Evolutionary conservation across 2,329 filamentous ascomycete genomes (phyloP).

Genomic region (Pyrenophora graminea): DNA sequence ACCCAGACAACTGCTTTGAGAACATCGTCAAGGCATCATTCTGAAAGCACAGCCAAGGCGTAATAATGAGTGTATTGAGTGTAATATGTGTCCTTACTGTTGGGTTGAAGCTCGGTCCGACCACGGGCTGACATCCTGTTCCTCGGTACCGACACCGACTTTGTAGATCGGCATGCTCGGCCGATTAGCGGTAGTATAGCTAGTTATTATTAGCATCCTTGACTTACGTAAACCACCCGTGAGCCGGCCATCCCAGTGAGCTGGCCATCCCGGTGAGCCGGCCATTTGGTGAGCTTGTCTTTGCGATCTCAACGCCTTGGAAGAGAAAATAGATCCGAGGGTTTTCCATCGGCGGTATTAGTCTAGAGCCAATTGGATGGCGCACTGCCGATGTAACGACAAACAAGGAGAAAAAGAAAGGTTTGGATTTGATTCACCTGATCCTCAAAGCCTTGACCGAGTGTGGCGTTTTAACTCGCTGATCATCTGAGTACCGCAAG

Average conservation of each 20-base stretch:
- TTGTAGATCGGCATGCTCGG: conserved; percentile 3
- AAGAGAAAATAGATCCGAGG: background rate
- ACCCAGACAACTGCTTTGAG: background rate
- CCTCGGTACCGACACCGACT: background rate
- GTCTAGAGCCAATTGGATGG: background rate
- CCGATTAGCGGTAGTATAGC: conserved; percentile 1
- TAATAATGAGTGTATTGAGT: background rate
- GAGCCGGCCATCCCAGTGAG: no score
- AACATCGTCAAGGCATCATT: background rate
- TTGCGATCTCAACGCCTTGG: background rate
- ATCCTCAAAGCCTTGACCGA: no score
- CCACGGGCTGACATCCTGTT: background rate
- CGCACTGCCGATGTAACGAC: background rate
- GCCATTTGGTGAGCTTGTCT: background rate
- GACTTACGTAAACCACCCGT: background rate
- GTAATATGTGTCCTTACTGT: background rate
- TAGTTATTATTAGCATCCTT: background rate
- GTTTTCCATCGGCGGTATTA: background rate
- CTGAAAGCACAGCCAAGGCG: background rate
- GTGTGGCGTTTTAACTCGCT: no score
- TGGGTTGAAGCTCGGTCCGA: background rate
- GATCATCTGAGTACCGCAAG: no score
- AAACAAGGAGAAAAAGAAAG: no score
- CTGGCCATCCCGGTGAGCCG: background rate
- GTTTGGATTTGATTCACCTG: no score